Base-by-base conservation (phyloP, 108 stramenopile species). In the Pelagomonas calceolata region DNA sequence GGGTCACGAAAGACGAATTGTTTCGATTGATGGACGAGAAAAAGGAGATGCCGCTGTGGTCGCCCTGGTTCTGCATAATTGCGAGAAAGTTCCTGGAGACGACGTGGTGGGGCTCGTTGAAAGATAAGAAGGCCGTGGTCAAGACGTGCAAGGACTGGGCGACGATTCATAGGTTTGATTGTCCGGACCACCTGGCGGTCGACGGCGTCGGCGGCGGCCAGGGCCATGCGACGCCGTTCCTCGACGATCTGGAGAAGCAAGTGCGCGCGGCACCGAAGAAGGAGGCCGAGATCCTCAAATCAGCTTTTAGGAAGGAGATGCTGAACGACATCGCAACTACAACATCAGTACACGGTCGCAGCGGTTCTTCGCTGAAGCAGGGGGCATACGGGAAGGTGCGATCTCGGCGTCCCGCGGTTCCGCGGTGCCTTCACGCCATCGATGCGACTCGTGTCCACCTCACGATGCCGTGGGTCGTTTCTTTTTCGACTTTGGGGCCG, bases 331-430 rank as follows among this genome's bases (percentile, higher is more conserved):
- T 60, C 26, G 51, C 51, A 26, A 9, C 51, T 3, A 60, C 51
- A 26, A 60, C 51, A 26, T 17, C 51, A 17, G 51, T 26, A 1
- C 29, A 26, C 21, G 51, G 26, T 26, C 3, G 21, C 21, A 26
- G 7, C 7, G 26, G 26, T 3, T 17, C 51, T 3, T 1, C 3
- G 21, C 1, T 60, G 51, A 98, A 98, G 76, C 98, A 99, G 85
- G 98, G 98, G 32, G 97, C 94, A 32, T 99, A 99, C 75, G 98
- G 98, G 33, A 95, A 94, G 73, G 78, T 99, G 66, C n/a, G n/a
- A n/a, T n/a, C n/a, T n/a, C n/a, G n/a, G n/a, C n/a, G n/a, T n/a
- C n/a, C n/a, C n/a, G n/a, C n/a, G n/a, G n/a, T n/a, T n/a, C n/a
- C n/a, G n/a, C n/a, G n/a, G n/a, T n/a, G n/a, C n/a, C n/a, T n/a